Evolutionary conservation across 306 rosid genomes (phyloP).

Genomic region (Carpinus fangiana): DNA sequence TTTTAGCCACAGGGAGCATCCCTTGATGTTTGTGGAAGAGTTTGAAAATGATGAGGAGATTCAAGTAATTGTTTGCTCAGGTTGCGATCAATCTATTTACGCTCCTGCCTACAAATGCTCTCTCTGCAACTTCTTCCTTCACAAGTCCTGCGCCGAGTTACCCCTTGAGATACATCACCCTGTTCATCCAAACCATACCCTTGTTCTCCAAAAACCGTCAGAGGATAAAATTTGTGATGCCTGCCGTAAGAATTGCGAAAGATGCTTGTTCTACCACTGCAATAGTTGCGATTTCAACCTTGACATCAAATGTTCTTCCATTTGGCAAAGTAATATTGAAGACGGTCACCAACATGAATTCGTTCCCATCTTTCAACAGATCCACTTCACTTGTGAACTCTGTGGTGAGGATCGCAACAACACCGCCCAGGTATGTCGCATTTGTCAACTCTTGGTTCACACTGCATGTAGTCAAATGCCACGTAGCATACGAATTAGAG

Average conservation of each 20-base stretch:
- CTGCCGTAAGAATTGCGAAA: neutral
- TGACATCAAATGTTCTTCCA: neutral
- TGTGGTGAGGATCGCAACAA: neutral
- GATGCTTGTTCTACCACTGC: neutral
- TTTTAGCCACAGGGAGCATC: neutral
- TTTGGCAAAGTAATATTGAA: neutral
- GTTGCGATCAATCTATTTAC: neutral
- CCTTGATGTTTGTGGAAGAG: neutral
- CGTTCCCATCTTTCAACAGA: neutral
- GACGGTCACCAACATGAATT: neutral
- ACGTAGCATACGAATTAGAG: neutral
- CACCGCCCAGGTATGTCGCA: neutral
- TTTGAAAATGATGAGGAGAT: neutral
- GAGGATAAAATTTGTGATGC: neutral
- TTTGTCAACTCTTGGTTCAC: too few relatives aligned
- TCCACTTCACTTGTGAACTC: neutral
- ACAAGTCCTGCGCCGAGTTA: neutral
- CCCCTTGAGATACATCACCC: neutral
- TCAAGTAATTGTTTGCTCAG: neutral
- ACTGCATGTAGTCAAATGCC: neutral
- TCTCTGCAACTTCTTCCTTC: neutral
- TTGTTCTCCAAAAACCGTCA: neutral
- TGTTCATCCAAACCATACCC: neutral
- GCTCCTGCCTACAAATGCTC: neutral
- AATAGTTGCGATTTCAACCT: too few relatives aligned